These are phyloP conservation scores for Saccharum officinarum DNA, from an alignment of 176 grass and related monocot genomes.

Conservation along the genomic window DNA sequence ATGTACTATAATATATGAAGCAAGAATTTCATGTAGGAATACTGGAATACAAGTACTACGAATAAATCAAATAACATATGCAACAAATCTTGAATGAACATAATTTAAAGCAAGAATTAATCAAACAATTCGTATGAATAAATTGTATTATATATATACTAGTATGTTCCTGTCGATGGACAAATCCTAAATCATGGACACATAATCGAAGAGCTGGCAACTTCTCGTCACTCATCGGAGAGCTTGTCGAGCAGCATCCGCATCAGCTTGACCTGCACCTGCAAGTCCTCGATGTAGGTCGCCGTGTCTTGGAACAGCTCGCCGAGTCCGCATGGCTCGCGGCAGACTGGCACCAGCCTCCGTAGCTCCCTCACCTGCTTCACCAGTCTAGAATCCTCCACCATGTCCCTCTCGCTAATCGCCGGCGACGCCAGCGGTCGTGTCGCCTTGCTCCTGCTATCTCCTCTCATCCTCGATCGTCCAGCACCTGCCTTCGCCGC, in stretches of 20 bases:
- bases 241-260: constrained; percentile 53
- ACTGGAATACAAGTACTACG: neutral
- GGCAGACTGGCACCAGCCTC: constrained; percentile 50
- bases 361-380: constrained; percentile 50
- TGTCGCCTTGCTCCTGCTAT: neutral
- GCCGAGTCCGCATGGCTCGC: constrained; percentile 42
- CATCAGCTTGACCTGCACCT: constrained; percentile 44
- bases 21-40: neutral
- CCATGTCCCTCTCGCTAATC: constrained; percentile 17
- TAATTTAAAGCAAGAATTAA: neutral
- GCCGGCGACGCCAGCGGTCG: neutral
- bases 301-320: constrained; percentile 51
- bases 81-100: neutral
- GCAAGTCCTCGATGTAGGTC: constrained; percentile 50
- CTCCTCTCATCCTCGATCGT: constrained; percentile 28
- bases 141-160: neutral
- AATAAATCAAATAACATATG: constrained; percentile 23
- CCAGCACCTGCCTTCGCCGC: neutral
- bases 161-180: neutral
- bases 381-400: constrained; percentile 38
- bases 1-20: neutral
- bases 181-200: neutral
- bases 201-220: neutral
- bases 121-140: constrained; percentile 12
- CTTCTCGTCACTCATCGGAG: constrained; percentile 33